Evolutionary conservation across 768 basidiomycete genomes (phyloP).

Genomic region (Kwoniella sp.): DNA sequence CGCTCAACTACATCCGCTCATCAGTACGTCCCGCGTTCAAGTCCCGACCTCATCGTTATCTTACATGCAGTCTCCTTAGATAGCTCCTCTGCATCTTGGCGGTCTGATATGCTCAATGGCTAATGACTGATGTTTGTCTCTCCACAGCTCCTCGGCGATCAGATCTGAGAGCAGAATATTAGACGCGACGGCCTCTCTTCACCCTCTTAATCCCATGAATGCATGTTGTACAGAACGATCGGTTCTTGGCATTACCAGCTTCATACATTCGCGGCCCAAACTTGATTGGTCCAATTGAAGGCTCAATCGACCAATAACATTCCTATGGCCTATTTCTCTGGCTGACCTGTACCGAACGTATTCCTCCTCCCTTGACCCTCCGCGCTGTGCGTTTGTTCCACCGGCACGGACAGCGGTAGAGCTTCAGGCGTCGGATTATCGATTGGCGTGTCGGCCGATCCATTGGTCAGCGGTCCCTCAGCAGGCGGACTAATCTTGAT

Average conservation of each 20-base stretch:
- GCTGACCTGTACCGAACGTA: not conserved
- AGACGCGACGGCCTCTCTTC: not conserved
- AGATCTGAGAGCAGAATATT: conserved; percentile 34
- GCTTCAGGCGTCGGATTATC: not conserved
- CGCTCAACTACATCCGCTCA: conserved; percentile 87
- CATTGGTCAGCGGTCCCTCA: not conserved
- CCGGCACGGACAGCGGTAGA: not conserved
- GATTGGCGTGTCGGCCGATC: not conserved
- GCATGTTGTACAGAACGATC: conserved; percentile 25
- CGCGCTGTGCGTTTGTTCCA: not conserved
- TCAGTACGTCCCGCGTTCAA: conserved; percentile 63
- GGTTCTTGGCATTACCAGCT: not conserved
- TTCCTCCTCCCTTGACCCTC: not conserved
- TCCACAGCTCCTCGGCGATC: conserved; percentile 34
- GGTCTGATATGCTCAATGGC: too few species aligned
- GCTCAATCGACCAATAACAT: not conserved
- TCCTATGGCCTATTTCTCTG: not conserved
- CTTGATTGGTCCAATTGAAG: too few species aligned
- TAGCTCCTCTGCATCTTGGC: too few species aligned
- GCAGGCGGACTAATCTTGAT: not conserved
- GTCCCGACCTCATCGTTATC: not conserved
- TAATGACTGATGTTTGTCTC: not conserved
- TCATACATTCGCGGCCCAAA: too few species aligned
- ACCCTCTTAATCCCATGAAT: not conserved
- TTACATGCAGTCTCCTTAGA: not conserved